These are phyloP conservation scores for Xylaria sp. DNA, from an alignment of 2,329 filamentous ascomycete species.

Conservation along the genomic window DNA sequence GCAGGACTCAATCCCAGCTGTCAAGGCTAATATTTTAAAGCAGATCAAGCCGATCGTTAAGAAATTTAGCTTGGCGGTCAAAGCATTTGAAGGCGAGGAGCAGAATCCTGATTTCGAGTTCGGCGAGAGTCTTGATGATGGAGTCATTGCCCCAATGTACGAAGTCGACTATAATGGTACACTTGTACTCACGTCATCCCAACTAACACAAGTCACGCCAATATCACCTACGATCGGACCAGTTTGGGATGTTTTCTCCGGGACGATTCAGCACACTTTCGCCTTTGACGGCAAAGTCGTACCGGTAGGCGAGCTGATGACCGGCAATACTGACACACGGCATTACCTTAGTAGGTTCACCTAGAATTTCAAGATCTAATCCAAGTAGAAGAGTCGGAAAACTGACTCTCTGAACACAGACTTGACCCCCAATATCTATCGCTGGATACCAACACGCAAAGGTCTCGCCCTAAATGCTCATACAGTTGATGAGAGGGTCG, in stretches of 20 bases:
- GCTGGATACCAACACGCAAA: slow-evolving; percentile 53
- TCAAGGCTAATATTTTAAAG: slow-evolving; percentile 59
- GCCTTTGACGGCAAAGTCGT: slow-evolving; percentile 52
- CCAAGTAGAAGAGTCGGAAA: not conserved
- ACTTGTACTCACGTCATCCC: slow-evolving; percentile 51
- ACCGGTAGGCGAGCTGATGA: slow-evolving; percentile 53
- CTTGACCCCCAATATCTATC: slow-evolving; percentile 53
- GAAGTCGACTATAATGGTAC: slow-evolving; percentile 56
- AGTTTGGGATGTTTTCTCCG: slow-evolving; percentile 50
- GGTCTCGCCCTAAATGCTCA: slow-evolving; percentile 50
- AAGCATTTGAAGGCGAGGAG: slow-evolving; percentile 58
- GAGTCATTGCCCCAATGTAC: slow-evolving; percentile 47
- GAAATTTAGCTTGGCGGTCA: slow-evolving; percentile 60
- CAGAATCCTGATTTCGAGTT: slow-evolving; percentile 46
- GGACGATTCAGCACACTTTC: slow-evolving; percentile 52
- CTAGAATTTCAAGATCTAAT: not conserved
- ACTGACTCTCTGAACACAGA: slow-evolving; percentile 39
- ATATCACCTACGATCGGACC: slow-evolving; percentile 51
- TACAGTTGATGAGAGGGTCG: slow-evolving; percentile 54
- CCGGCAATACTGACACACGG: slow-evolving; percentile 53
- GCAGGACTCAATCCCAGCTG: slow-evolving; percentile 59
- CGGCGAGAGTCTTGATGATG: slow-evolving; percentile 38
- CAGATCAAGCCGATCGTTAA: slow-evolving; percentile 59
- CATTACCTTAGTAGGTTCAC: slow-evolving; percentile 51
- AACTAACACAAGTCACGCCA: slow-evolving; percentile 51